Percentiles rank a stretch among this genome's conserved stretches.
phyloP scores from a whole-genome alignment of 2,329 filamentous ascomycete species.

The Clarireedia monteithiana region DNA sequence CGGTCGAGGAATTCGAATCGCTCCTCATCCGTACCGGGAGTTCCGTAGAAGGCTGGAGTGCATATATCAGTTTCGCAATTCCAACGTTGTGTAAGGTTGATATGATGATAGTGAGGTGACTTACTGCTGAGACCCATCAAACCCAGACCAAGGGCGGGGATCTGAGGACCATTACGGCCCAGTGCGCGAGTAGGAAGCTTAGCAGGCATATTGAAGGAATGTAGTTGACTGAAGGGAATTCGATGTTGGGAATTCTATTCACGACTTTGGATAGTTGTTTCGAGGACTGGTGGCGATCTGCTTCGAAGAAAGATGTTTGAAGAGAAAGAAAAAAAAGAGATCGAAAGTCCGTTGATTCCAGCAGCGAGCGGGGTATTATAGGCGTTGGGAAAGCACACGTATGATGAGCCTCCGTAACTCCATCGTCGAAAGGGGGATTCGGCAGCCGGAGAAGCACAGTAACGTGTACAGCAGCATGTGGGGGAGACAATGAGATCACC shows the following conservation, averaged over 20 bases:
- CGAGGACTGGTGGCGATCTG: neutral
- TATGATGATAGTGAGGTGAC: neutral
- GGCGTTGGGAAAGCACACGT: neutral
- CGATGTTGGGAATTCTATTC: neutral
- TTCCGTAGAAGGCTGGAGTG: conserved; percentile 25
- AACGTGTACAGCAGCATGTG: neutral
- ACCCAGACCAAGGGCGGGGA: conserved; percentile 12
- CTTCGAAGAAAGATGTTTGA: neutral
- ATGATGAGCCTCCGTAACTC: conserved; percentile 3
- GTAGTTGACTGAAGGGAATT: neutral
- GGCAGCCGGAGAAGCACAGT: neutral
- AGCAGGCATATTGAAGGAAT: conserved; percentile 2
- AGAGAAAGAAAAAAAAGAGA: neutral
- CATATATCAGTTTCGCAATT: neutral
- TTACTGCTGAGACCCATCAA: conserved; percentile 12
- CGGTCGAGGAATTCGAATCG: conserved; percentile 32
- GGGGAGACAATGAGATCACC: neutral
- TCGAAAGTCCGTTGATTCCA: neutral
- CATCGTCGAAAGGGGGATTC: conserved; percentile 2
- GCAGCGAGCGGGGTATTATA: conserved; percentile 5
- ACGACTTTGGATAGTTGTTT: neutral
- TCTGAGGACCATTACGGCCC: conserved; percentile 9
- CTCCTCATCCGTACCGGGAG: conserved; percentile 26
- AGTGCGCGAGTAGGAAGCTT: conserved; percentile 12
- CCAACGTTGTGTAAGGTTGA: neutral